Conservation (phyloP, 208 protist species). For the Wallacemonas sp. region DNA sequence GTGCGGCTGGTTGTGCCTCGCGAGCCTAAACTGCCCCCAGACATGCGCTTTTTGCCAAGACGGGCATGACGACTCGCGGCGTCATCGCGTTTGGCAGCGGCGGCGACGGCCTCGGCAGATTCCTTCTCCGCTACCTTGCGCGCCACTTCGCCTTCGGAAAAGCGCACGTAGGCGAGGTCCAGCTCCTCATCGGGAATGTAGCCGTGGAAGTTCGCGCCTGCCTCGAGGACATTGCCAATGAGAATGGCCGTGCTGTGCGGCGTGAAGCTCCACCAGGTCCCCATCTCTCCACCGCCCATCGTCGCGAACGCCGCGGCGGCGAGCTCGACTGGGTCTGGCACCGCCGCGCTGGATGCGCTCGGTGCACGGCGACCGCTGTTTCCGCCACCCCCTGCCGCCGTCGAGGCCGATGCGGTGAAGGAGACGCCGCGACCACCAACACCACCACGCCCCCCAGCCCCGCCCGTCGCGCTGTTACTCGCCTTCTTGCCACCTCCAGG, state of each 20-base stretch:
- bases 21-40: neutral
- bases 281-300: conserved; percentile 20
- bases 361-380: no score
- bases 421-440: neutral
- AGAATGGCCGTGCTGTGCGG: conserved; percentile 37
- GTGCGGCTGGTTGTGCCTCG: no score
- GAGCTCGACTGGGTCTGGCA: conserved; percentile 21
- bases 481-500: neutral
- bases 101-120: neutral
- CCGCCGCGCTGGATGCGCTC: neutral
- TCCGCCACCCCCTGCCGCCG: no score
- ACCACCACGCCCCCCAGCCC: neutral
- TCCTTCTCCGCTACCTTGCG: neutral
- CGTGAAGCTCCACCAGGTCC: conserved; percentile 49
- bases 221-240: conserved; percentile 43
- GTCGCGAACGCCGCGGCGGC: neutral
- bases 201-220: conserved; percentile 44
- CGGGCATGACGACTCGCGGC: neutral
- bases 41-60: conserved; percentile 1
- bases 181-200: conserved; percentile 52
- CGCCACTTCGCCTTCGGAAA: conserved; percentile 25
- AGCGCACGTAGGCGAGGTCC: conserved; percentile 41
- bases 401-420: neutral
- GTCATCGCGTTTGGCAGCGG: neutral
- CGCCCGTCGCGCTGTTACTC: neutral